phyloP scores from a whole-genome alignment of 2,329 filamentous ascomycete genomes.

The Immersiporthe knoxdaviesiana region DNA sequence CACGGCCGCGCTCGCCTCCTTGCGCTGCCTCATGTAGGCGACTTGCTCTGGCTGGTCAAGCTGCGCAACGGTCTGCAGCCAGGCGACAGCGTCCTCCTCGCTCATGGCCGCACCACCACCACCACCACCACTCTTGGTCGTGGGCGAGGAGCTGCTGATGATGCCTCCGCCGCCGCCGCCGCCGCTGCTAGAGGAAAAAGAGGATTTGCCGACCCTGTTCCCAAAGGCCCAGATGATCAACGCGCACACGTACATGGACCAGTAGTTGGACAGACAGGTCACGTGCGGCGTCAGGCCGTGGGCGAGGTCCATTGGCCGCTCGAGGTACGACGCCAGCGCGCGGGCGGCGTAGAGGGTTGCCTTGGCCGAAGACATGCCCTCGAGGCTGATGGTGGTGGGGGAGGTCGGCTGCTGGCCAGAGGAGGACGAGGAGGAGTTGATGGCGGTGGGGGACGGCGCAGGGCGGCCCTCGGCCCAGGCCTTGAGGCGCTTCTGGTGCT shows the following conservation, averaged over 20 bases:
- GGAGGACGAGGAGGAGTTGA: no score
- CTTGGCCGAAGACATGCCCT: constrained; percentile 44
- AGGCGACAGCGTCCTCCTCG: constrained; percentile 39
- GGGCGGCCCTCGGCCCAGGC: constrained; percentile 42
- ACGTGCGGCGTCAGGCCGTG: constrained; percentile 32
- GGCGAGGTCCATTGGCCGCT: constrained; percentile 30
- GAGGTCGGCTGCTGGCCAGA: constrained; percentile 17
- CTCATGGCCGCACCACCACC: constrained; percentile 25
- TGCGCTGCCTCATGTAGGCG: constrained; percentile 42
- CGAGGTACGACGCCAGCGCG: constrained; percentile 52
- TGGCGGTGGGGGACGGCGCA: constrained; percentile 15
- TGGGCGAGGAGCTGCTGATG: constrained; percentile 29
- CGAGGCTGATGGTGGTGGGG: constrained; percentile 31
- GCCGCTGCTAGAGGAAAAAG: constrained; percentile 25
- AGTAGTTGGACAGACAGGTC: constrained; percentile 54
- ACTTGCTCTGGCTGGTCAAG: constrained; percentile 44
- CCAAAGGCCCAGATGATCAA: constrained; percentile 64
- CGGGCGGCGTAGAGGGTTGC: constrained; percentile 56
- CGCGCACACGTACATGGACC: constrained; percentile 59
- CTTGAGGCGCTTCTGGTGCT: constrained; percentile 51
- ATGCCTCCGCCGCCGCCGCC: constrained; percentile 17
- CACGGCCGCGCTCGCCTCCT: constrained; percentile 47
- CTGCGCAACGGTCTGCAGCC: constrained; percentile 47
- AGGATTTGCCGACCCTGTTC: constrained; percentile 36
- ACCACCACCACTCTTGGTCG: constrained; percentile 33